A percentile compares a stretch with the other conserved stretches of the same genome.
phyloP scores from a whole-genome alignment of 352 stramenopile genomes.

The Pythium rishiriense region DNA sequence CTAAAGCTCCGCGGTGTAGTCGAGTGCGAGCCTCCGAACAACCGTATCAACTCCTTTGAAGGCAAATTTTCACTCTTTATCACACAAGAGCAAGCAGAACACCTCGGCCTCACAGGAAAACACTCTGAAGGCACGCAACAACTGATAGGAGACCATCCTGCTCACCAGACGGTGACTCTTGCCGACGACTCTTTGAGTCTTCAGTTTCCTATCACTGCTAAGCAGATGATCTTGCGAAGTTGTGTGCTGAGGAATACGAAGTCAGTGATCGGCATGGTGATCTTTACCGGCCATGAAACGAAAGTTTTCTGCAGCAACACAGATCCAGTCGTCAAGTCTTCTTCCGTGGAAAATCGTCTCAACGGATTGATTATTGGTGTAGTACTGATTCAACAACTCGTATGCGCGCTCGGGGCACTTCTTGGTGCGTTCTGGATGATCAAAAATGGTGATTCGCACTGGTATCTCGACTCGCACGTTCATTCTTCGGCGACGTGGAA shows the following conservation, averaged over 20 bases:
- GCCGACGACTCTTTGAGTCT: slow-evolving; percentile 41
- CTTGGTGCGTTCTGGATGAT: slow-evolving; percentile 76
- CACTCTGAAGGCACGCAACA: neutral
- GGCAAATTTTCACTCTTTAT: slow-evolving; percentile 61
- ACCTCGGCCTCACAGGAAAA: slow-evolving; percentile 32
- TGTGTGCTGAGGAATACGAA: slow-evolving; percentile 88
- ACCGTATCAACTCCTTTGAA: slow-evolving; percentile 83
- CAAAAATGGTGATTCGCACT: slow-evolving; percentile 55
- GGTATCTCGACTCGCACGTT: slow-evolving; percentile 50
- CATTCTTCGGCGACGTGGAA: slow-evolving; percentile 29
- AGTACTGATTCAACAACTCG: slow-evolving; percentile 71
- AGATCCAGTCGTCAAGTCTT: slow-evolving; percentile 74
- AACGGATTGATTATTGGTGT: slow-evolving; percentile 75
- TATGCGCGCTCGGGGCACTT: slow-evolving; percentile 67
- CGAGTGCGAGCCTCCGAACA: slow-evolving; percentile 81
- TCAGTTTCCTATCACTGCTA: slow-evolving; percentile 67
- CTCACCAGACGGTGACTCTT: slow-evolving; percentile 31
- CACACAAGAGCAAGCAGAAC: slow-evolving; percentile 33
- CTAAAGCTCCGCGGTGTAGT: slow-evolving; percentile 56
- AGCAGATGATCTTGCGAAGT: slow-evolving; percentile 90
- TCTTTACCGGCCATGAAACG: slow-evolving; percentile 89
- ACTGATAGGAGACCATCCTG: slow-evolving; percentile 17
- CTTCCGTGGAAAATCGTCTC: slow-evolving; percentile 70
- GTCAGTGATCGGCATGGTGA: slow-evolving; percentile 77
- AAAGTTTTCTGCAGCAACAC: slow-evolving; percentile 87